Conservation (phyloP, 2,329 filamentous ascomycete genomes). For the Fusarium pilosicola region DNA sequence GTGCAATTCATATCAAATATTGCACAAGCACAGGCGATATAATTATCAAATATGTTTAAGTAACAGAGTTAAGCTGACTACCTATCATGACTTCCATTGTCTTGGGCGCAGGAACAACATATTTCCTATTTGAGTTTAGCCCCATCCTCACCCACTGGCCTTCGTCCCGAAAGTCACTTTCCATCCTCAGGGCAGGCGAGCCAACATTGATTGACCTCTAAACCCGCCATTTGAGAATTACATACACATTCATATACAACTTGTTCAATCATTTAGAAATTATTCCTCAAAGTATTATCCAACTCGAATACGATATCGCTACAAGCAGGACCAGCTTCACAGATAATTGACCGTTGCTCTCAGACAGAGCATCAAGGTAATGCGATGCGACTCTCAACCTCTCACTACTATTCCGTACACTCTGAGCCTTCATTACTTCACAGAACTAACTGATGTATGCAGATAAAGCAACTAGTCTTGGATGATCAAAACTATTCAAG, state of each 20-base stretch:
- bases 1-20: not conserved
- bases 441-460: not conserved
- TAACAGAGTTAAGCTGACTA: no score
- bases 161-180: not conserved
- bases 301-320: not conserved
- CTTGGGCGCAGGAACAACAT: not conserved
- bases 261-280: not conserved
- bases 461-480: not conserved
- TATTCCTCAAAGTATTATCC: not conserved
- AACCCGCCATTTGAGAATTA: not conserved
- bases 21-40: not conserved
- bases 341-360: not conserved
- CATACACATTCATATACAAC: not conserved
- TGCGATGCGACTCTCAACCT: not conserved
- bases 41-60: not conserved
- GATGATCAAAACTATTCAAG: not conserved
- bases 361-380: not conserved
- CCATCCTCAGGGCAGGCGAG: not conserved
- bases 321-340: no score
- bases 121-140: conserved; percentile 25
- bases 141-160: not conserved
- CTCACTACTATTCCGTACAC: not conserved
- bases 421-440: not conserved
- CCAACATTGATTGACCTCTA: not conserved
- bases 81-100: not conserved